These are phyloP conservation scores for Candida peoriensis DNA, from an alignment of 805 yeast genomes.

Conservation along the genomic window DNA sequence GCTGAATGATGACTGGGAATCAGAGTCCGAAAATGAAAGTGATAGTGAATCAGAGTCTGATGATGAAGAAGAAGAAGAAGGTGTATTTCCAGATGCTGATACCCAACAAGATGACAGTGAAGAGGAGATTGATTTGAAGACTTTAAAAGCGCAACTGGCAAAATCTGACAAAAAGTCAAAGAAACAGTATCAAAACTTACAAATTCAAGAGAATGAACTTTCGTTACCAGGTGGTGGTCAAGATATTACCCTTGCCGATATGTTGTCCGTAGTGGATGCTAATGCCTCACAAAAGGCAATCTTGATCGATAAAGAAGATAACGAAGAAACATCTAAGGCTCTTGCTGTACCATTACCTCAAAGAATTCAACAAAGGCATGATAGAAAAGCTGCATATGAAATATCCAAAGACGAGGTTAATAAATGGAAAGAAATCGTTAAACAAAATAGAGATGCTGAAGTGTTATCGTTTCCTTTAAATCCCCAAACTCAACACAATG, in stretches of 20 bases:
- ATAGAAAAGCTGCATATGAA: slow-evolving; percentile 86
- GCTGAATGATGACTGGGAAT: slow-evolving; percentile 21
- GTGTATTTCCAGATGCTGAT: slow-evolving; percentile 32
- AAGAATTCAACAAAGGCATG: slow-evolving; percentile 79
- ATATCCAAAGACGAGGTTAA: slow-evolving; percentile 80
- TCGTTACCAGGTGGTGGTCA: slow-evolving; percentile 56
- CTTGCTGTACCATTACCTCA: slow-evolving; percentile 79
- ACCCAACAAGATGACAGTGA: slow-evolving; percentile 42
- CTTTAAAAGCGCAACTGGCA: slow-evolving; percentile 35
- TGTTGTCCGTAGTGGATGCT: slow-evolving; percentile 62
- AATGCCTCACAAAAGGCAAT: slow-evolving; percentile 47
- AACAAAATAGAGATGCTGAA: slow-evolving; percentile 77
- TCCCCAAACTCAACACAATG: slow-evolving; percentile 37
- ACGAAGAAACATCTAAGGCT: slow-evolving; percentile 39
- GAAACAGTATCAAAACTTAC: slow-evolving; percentile 46
- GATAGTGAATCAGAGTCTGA: slow-evolving; percentile 22
- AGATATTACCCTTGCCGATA: slow-evolving; percentile 63
- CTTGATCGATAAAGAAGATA: slow-evolving; percentile 31
- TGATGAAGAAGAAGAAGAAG: slow-evolving; percentile 35
- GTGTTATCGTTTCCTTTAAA: slow-evolving; percentile 73
- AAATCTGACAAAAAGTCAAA: slow-evolving; percentile 36
- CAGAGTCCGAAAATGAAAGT: slow-evolving; percentile 21
- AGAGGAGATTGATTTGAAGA: slow-evolving; percentile 50
- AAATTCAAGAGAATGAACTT: slow-evolving; percentile 63
- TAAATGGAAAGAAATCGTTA: slow-evolving; percentile 84